Evolutionary conservation across 805 yeast species (phyloP).

Genomic region (Clavispora carvajalis): DNA sequence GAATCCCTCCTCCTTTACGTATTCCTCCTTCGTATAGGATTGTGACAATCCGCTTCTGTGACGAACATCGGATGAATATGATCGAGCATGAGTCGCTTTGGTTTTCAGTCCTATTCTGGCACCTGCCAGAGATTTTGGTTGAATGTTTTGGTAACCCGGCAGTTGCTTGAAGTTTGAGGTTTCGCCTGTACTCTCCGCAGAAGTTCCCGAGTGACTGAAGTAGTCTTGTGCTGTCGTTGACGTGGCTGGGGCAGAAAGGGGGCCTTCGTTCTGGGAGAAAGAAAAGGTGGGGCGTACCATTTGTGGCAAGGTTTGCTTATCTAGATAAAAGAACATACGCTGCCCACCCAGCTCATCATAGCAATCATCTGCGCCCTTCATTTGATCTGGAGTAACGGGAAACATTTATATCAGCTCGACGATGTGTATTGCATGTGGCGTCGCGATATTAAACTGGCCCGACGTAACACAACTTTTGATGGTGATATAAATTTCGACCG

Average conservation of each 20-base stretch:
- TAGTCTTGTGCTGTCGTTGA: conserved; percentile 1
- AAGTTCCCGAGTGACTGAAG: background rate
- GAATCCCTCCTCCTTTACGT: background rate
- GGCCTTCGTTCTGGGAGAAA: background rate
- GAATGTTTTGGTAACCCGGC: background rate
- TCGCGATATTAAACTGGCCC: background rate
- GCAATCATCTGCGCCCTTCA: background rate
- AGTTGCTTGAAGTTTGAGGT: background rate
- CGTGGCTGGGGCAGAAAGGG: conserved; percentile 3
- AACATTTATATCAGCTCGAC: background rate
- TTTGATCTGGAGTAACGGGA: background rate
- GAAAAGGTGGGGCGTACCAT: background rate
- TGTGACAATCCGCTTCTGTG: background rate
- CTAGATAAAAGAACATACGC: background rate
- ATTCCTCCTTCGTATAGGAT: background rate
- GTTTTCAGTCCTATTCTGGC: background rate
- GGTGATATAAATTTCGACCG: background rate
- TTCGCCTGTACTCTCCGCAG: background rate
- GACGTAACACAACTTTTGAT: too few relatives aligned
- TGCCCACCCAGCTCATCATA: background rate
- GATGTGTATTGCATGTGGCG: background rate
- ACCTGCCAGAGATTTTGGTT: background rate
- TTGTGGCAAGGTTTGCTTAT: background rate
- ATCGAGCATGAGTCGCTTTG: background rate
- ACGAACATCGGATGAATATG: background rate